Base-by-base conservation (phyloP, 2,329 filamentous ascomycete genomes). In the Pseudomassariella vexata region DNA sequence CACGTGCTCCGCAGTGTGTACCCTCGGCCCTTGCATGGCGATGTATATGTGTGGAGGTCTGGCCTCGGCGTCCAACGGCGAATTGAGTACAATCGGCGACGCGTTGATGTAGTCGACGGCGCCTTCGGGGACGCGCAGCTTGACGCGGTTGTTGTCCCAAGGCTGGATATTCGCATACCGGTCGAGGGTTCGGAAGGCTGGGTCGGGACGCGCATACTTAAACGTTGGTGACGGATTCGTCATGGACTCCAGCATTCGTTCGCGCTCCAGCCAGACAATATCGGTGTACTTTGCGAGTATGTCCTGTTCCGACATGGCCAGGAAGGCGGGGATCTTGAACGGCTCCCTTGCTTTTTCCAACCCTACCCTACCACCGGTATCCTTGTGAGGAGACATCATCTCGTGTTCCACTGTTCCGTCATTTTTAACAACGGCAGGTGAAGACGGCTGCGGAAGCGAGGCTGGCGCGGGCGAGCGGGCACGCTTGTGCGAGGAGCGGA, bases 101-200 rank as follows among this genome's bases (percentile, higher is more conserved):
- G 85, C 85, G 53, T 92, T 92, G 59, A 90, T 84, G 55, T 89
- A 92, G 58, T 89, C 81, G 39, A 80, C 72, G 40, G 77, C 66
- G 22, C 75, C 82, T 11, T 82, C 72, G 2, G 85, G 80, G 2
- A 95, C 90, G 23, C 74, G 71, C 12, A 98, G 73, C 54, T 77
- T 82, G 35, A 98, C 72, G 22, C 92, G 79, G 51, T 94, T 94
- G 53, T 85, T 79, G 40, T 83, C 80, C 78, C 85, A 98, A 0
- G 89, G 87, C 53, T 89, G 82, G 41, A 98, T 86, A 52, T 96
- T 95, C 33, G 70, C 57, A 60, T 96, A 98, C 34, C 92, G 80
- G 58, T 96, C 94, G 45, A 90, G 73, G 21, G 61, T 56, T 76
- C 68, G 7, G 73, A 34, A 31, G 7, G 28, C 64, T 16, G 70